phyloP scores from a whole-genome alignment of 441 rosid genomes.

The Syzygium syzygioides region DNA sequence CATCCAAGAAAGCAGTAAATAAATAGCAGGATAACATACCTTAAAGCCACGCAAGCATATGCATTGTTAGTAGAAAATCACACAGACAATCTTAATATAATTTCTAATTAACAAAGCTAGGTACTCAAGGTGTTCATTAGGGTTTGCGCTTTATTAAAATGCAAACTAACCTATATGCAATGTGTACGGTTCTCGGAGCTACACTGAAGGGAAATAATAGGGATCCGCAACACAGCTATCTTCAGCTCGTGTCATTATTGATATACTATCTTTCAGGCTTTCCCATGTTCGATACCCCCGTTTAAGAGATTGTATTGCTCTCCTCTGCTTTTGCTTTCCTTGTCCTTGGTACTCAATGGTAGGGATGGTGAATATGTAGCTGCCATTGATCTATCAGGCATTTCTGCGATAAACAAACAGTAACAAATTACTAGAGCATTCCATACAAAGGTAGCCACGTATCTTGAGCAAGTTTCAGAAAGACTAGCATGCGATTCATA shows the following conservation, averaged over 20 bases:
- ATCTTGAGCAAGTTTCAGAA: not conserved
- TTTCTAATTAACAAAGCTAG: no score
- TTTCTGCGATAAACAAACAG: slow-evolving; percentile 23
- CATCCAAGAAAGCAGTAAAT: no score
- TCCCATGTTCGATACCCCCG: slow-evolving; percentile 14
- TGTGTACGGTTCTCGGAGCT: not conserved
- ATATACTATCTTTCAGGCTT: slow-evolving; percentile 18
- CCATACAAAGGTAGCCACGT: not conserved
- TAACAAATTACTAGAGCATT: not conserved
- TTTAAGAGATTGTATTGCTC: slow-evolving; percentile 29
- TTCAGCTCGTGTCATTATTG: slow-evolving; percentile 30
- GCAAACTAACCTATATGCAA: no score
- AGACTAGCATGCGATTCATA: not conserved
- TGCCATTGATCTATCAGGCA: slow-evolving; percentile 35
- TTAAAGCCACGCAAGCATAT: no score
- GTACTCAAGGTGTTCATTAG: no score
- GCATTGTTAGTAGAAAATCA: no score
- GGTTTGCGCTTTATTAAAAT: no score
- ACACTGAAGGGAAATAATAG: not conserved
- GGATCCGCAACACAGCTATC: slow-evolving; percentile 38
- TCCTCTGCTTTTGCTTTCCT: slow-evolving; percentile 36
- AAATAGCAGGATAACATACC: no score
- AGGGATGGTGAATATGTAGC: slow-evolving; percentile 25
- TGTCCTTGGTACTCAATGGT: slow-evolving; percentile 27
- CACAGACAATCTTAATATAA: no score